Conservation (phyloP, 176 grass and related monocot genomes). For the Urochloa ruziziensis region DNA sequence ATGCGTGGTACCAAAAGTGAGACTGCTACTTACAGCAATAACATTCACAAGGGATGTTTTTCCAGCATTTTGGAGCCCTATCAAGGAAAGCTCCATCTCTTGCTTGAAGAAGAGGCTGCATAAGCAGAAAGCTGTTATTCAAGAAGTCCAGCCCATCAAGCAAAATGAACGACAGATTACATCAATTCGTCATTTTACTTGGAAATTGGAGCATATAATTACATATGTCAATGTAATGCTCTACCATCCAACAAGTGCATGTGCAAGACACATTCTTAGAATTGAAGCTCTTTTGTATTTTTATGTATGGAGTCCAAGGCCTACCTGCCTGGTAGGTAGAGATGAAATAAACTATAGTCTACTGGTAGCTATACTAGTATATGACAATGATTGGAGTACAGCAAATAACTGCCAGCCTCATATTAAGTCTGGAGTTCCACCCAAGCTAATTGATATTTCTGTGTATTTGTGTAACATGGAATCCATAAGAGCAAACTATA, state of each 20-base stretch:
- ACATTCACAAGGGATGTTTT: constrained; percentile 97
- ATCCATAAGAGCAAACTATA: neutral
- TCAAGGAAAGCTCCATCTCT: constrained; percentile 99
- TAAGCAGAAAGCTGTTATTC: neutral
- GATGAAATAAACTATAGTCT: constrained; percentile 27
- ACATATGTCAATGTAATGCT: constrained; percentile 24
- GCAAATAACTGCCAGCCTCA: neutral
- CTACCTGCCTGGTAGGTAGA: constrained; percentile 35
- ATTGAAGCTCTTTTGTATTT: constrained; percentile 26
- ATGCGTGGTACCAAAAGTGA: neutral
- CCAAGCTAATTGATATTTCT: neutral
- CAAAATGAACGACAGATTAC: neutral
- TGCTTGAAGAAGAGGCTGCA: constrained; percentile 98
- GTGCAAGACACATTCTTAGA: constrained; percentile 19
- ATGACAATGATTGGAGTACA: constrained; percentile 18
- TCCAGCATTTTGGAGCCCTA: constrained; percentile 99
- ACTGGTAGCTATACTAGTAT: constrained; percentile 16
- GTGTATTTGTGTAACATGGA: neutral
- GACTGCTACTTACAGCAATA: constrained; percentile 70
- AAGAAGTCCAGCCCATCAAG: neutral
- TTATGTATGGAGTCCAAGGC: constrained; percentile 13
- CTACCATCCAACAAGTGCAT: neutral
- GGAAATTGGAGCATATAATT: neutral
- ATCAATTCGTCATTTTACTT: constrained; percentile 4
- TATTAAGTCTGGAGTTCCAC: neutral